Evolutionary conservation across 2,329 filamentous ascomycete genomes (phyloP), one percentile per base, ranked within the genome.

Genomic region (Epichloe hybrida): DNA sequence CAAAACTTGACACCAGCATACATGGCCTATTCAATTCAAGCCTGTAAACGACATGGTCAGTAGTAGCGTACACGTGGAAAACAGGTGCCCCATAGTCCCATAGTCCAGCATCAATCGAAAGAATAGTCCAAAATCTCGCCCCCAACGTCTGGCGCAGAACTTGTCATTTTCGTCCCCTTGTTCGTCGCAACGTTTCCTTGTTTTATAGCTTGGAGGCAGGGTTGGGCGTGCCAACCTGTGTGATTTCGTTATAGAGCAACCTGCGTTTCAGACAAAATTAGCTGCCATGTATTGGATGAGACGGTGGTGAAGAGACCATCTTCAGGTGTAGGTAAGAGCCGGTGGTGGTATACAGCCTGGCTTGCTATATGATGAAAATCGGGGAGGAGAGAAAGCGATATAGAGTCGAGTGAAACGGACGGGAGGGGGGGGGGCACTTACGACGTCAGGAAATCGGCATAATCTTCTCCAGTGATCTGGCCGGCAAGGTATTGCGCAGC

Each of bases 401-500:
- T 31, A 31, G 27, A 31, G 27, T 9, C 8, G 17, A 37, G 20
- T 21, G 17, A 41, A 15, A 20, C 4, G 3, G 3, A 11, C n/a
- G n/a, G n/a, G n/a, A n/a, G n/a, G n/a, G 17, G 17, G 17, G n/a
- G 4, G 4, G 4, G 20, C 5, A 72, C 84, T 76, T 74, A 88
- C 83, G 73, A 72, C 7, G 88, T 96, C 73, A 98, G 70, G 73
- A 97, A 97, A 69, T 98, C 93, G 12, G 90, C 89, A 67, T 97
- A 97, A 59, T 96, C 90, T 75, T 97, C 93, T 51, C 93, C 93
- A 3, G 91, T 97, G 52, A 97, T 86, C 75, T 98, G 93, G 44
- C 80, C 75, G 36, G 87, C 81, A 64, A 97, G 96, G 72, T 97
- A 97, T 70, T 95, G 84, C 1, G 88, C 88, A 1, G 93, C 93